Evolutionary conservation across 75 land plant species (phyloP), one percentile per base, ranked within the genome.

Genomic region (Gnetum montanum): DNA sequence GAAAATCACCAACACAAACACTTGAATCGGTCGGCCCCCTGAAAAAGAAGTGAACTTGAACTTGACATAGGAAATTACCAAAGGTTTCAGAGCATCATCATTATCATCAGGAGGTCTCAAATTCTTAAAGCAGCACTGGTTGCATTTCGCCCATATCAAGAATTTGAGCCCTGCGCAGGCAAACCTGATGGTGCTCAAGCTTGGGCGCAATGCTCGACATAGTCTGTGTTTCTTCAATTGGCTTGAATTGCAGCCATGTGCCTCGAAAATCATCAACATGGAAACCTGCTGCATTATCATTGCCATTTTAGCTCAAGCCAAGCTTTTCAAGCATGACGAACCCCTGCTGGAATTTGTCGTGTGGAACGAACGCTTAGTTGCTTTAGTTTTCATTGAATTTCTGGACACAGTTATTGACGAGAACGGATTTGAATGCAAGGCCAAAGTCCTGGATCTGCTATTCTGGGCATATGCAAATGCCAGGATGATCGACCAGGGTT

Each of bases 381-480:
- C 18, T 5, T 41, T 18, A 4, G 16, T 15, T 41, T 15, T 41
- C 13, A 5, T 41, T 41, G 43, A 53, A 33, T 31, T 36, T 24
- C 36, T 53, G 34, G 36, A 12, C 10, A 18, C 31, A 53, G 29
- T 30, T 16, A 31, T 24, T 6, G 22, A 11, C 4, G 29, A 34
- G 6, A 12, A 8, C 34, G 19, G 23, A 15, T 8, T 20, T 33
- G 34, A 33, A 33, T 20, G 36, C 36, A 34, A 31, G 20, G 12
- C 36, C 4, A 19, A 15, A 15, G 36, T 30, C 34, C 34, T 53
- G 6, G 48, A 53, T 28, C 31, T 67, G 58, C 64, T 67, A 28
- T 52, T 71, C 37, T 24, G 68, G 40, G 19, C 50, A 2, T 82
- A 78, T 45, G 60, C 60, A 24, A 73, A 79, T 57, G 59, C 52